phyloP scores from a whole-genome alignment of 176 grass and related monocot genomes.

The Hsuehochloa calcarea region DNA sequence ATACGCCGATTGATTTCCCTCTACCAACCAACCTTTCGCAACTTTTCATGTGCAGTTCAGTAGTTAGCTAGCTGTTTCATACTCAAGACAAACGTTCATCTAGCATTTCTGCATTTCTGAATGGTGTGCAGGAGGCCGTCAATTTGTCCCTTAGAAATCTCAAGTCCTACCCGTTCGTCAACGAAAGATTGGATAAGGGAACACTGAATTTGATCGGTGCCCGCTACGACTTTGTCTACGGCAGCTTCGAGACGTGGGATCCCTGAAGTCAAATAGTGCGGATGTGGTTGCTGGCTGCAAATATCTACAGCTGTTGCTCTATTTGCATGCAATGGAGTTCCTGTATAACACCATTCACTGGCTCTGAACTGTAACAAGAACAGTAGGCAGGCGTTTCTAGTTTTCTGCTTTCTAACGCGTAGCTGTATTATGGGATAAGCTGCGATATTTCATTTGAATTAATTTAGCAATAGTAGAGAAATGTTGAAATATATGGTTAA shows the following conservation, averaged over 20 bases:
- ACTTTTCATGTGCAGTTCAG: neutral
- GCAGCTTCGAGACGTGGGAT: constrained; percentile 23
- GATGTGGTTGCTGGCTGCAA: constrained; percentile 13
- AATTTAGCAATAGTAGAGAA: neutral
- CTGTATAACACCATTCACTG: neutral
- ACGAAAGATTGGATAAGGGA: constrained; percentile 40
- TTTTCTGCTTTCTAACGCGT: neutral
- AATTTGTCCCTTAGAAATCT: constrained; percentile 61
- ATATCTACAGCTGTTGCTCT: neutral
- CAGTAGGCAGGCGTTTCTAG: neutral
- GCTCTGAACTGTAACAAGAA: constrained; percentile 1
- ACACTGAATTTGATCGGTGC: constrained; percentile 51
- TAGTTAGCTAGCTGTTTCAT: neutral
- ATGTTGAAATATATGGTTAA: neutral
- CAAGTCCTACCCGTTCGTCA: constrained; percentile 65
- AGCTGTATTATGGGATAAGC: neutral
- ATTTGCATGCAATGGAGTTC: neutral
- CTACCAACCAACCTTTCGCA: neutral
- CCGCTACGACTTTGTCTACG: constrained; percentile 54
- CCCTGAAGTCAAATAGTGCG: neutral
- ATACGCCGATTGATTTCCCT: neutral
- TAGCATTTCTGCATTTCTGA: neutral
- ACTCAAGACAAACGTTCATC: neutral
- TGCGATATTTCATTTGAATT: neutral
- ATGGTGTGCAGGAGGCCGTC: constrained; percentile 61